Evolutionary conservation across 805 yeast species (phyloP).

Genomic region (Monosporozyma aquatica): DNA sequence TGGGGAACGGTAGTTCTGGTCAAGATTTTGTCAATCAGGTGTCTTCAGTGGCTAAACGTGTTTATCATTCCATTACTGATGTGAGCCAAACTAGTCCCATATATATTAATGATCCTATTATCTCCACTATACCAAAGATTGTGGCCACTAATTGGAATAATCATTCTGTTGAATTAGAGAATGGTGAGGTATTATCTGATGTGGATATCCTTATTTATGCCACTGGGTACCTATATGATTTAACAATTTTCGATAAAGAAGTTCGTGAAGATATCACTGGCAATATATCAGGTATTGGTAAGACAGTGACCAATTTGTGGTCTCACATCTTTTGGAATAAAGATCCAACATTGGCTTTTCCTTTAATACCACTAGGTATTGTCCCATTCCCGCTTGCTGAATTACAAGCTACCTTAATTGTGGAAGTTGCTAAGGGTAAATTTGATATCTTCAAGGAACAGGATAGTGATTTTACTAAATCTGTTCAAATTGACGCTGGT

Average conservation of each 20-base stretch:
- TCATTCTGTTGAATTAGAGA: slow-evolving; percentile 25
- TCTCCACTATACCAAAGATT: slow-evolving; percentile 25
- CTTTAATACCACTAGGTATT: slow-evolving; percentile 53
- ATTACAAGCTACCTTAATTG: slow-evolving; percentile 55
- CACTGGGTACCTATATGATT: slow-evolving; percentile 43
- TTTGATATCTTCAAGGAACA: slow-evolving; percentile 39
- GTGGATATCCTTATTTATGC: slow-evolving; percentile 39
- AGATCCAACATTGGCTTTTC: slow-evolving; percentile 57
- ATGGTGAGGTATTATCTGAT: slow-evolving; percentile 24
- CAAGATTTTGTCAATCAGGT: slow-evolving; percentile 38
- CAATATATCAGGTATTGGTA: slow-evolving; percentile 3
- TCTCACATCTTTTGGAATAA: slow-evolving; percentile 47
- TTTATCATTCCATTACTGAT: slow-evolving; percentile 49
- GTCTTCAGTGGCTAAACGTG: slow-evolving; percentile 23
- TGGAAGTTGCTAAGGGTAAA: slow-evolving; percentile 52
- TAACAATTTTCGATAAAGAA: slow-evolving; percentile 34
- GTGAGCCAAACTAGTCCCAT: not conserved
- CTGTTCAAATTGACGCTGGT: slow-evolving; percentile 8
- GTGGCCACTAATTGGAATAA: slow-evolving; percentile 18
- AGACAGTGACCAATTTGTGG: slow-evolving; percentile 38
- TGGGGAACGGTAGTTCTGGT: slow-evolving; percentile 39
- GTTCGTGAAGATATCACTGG: slow-evolving; percentile 14
- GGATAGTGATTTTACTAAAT: slow-evolving; percentile 12
- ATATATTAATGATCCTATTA: slow-evolving; percentile 4
- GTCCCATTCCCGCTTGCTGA: slow-evolving; percentile 56